Evolutionary conservation across 305 asterid species (phyloP).

Genomic region (Stenogyne calaminthoides): DNA sequence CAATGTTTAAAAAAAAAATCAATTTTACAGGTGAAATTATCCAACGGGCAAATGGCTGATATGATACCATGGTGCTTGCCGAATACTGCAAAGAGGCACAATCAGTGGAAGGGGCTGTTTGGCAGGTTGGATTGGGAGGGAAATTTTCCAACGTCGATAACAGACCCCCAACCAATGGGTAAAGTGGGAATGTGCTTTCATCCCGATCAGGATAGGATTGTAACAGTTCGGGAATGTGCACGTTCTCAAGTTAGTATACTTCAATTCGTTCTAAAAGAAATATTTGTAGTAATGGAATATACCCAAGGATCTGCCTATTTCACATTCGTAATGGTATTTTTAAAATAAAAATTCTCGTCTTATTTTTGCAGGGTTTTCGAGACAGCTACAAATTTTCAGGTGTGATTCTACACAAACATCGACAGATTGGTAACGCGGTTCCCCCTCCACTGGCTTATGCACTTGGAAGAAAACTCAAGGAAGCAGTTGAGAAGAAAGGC

Average conservation of each 20-base stretch:
- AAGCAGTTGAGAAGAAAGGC: conserved; percentile 49
- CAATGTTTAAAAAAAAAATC: no score
- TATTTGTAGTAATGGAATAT: background rate
- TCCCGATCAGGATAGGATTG: conserved; percentile 74
- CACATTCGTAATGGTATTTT: background rate
- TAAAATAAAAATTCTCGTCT: background rate
- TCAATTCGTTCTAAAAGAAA: background rate
- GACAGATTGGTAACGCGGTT: conserved; percentile 79
- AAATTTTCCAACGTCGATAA: conserved; percentile 66
- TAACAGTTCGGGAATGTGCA: conserved; percentile 79
- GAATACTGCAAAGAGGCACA: conserved; percentile 69
- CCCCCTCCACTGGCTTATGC: conserved; percentile 84
- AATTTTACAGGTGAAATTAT: conserved; percentile 50
- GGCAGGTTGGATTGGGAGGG: conserved; percentile 83
- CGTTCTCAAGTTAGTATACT: conserved; percentile 66
- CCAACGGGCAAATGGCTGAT: conserved; percentile 58
- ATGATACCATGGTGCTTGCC: conserved; percentile 68
- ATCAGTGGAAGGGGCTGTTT: conserved; percentile 76
- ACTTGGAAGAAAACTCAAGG: conserved; percentile 65
- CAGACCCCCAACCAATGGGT: conserved; percentile 79
- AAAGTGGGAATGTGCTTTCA: conserved; percentile 83
- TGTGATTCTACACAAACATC: conserved; percentile 51
- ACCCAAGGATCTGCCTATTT: background rate
- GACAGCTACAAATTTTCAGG: conserved; percentile 65
- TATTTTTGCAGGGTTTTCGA: conserved; percentile 58